phyloP scores from a whole-genome alignment of 169 alveolate genomes.

The Plasmodium adleri region DNA sequence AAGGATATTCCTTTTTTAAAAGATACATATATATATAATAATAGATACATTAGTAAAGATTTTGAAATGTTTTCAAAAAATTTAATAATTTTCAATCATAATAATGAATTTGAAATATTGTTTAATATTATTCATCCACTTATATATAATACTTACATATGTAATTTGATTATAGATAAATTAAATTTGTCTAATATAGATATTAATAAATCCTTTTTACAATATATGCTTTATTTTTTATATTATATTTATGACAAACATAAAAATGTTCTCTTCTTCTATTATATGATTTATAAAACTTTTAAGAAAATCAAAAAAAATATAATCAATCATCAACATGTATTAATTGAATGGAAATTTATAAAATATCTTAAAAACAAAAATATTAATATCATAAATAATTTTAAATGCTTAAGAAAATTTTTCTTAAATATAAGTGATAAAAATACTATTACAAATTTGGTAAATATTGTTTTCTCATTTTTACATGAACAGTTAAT shows the following conservation, averaged over 20 bases:
- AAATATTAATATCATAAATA: background rate
- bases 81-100: constrained; percentile 8
- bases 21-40: background rate
- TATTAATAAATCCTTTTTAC: constrained; percentile 28
- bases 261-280: constrained; percentile 34
- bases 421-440: constrained; percentile 59
- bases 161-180: constrained; percentile 14
- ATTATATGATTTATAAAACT: constrained; percentile 50
- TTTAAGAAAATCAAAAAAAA: constrained; percentile 37
- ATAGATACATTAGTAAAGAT: background rate
- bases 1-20: background rate
- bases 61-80: background rate
- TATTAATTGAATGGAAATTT: constrained; percentile 21
- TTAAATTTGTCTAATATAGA: constrained; percentile 6
- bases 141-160: constrained; percentile 28
- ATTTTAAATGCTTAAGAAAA: constrained; percentile 41
- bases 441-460: constrained; percentile 2
- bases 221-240: constrained; percentile 19
- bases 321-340: constrained; percentile 10
- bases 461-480: constrained; percentile 18
- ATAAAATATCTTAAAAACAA: constrained; percentile 8
- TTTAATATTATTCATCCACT: constrained; percentile 51
- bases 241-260: constrained; percentile 22
- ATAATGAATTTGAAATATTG: constrained; percentile 49
- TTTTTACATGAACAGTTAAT: constrained; percentile 17